Evolutionary conservation across 192 early-diverging fungal species (phyloP).

Genomic region (Backusella australiensis): DNA sequence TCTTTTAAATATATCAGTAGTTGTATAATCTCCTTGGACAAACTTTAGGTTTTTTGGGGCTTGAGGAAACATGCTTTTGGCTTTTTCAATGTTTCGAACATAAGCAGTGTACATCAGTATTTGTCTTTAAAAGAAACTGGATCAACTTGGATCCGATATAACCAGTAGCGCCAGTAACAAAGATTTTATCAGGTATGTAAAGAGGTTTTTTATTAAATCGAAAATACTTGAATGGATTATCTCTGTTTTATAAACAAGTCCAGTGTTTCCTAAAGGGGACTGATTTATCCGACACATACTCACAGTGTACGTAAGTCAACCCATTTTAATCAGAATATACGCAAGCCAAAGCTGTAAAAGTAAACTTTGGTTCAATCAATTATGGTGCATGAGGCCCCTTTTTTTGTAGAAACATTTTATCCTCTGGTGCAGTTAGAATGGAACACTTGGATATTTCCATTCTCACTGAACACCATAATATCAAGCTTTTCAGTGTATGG

Average conservation of each 20-base stretch:
- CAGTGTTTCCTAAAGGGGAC: not conserved
- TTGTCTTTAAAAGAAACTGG: not conserved
- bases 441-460: not conserved
- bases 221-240: not conserved
- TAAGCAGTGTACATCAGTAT: not conserved
- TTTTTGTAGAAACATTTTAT: not conserved
- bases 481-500: not conserved
- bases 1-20: not conserved
- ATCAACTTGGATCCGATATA: slow-evolving; percentile 17
- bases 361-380: not conserved
- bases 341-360: not conserved
- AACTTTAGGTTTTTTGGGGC: not conserved
- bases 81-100: slow-evolving; percentile 17
- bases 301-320: not conserved
- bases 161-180: slow-evolving; percentile 21
- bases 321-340: not conserved
- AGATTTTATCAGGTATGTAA: slow-evolving; percentile 13
- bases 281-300: not conserved
- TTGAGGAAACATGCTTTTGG: slow-evolving; percentile 7
- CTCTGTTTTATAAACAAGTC: not conserved
- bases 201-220: not conserved
- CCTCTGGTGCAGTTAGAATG: not conserved
- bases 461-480: not conserved
- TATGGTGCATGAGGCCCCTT: not conserved
- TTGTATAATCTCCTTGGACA: slow-evolving; percentile 15